Evolutionary conservation across 352 stramenopile species (phyloP), one percentile per base, ranked within the genome.

Genomic region (Pythium phragmitis): DNA sequence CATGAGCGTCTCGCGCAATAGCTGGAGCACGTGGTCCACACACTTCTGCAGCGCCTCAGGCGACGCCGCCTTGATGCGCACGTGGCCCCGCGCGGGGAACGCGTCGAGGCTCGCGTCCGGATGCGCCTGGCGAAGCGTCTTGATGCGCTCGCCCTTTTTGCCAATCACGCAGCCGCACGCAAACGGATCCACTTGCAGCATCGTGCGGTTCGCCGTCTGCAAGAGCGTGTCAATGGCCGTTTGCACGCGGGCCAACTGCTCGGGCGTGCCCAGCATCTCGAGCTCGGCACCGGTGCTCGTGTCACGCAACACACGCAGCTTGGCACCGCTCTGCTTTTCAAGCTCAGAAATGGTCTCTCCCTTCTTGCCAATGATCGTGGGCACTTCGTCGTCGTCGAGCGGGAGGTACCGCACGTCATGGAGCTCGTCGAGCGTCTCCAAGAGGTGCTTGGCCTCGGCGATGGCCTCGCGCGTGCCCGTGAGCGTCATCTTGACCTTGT

Each of bases 131-230:
- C 85, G 85, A 58, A 93, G 65, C 14, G 80, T 46, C 46, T 91
- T 91, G 52, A 93, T 93, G 41, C 82, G 80, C 54, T 93, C 85
- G 34, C 85, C 85, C 68, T 93, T 93, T 46, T 88, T 89, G 9
- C 85, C 85, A 23, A 93, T 93, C 53, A 93, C 67, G 39, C 82
- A 91, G 1, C 78, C 77, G 3, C 77, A 82, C 2, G 85, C 74
- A 54, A 93, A 91, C 12, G 82, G 72, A 63, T 93, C 85, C 7
- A 93, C 65, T 48, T 90, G 78, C 56, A 93, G 51, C 12, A 93
- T 62, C n/a, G 87, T 74, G n/a, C 82, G 82, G 61, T 91, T 80
- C 57, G 87, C 70, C n/a, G 80, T 91, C 69, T 91, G 80, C 54
- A 93, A 64, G 39, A 93, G 75, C 55, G 68, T 70, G 55, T 91